A percentile compares a stretch with the other conserved stretches of the same genome.
Conservation (phyloP, 805 yeast species). For the Lachancea fermentati region DNA sequence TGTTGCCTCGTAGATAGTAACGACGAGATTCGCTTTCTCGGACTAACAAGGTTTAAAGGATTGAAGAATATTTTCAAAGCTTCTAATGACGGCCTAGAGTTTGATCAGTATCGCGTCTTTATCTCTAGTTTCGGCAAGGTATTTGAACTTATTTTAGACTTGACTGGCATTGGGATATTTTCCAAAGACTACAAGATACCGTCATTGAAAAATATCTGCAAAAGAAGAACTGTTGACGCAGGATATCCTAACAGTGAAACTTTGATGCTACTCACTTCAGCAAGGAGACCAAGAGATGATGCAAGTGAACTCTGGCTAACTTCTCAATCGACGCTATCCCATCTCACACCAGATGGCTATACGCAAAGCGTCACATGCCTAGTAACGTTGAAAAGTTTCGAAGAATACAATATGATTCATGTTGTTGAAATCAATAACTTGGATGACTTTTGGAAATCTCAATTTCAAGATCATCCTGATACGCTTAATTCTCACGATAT, state of each 20-base stretch:
- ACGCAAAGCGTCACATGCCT: slow-evolving; percentile 1
- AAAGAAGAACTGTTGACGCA: slow-evolving; percentile 1
- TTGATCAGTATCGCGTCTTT: slow-evolving; percentile 11
- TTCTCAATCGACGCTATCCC: slow-evolving; percentile 19
- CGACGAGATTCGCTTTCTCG: slow-evolving; percentile 13
- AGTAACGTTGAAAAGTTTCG: background rate
- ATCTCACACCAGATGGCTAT: slow-evolving; percentile 5
- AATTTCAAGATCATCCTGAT: background rate
- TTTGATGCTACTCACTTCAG: background rate
- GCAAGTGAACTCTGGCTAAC: slow-evolving; percentile 18
- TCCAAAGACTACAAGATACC: slow-evolving; percentile 7
- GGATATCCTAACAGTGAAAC: slow-evolving; percentile 4
- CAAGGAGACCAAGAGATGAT: background rate
- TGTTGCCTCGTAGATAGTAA: slow-evolving; percentile 14
- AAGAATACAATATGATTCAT: background rate
- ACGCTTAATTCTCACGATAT: background rate
- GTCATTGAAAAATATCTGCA: slow-evolving; percentile 1
- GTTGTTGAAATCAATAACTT: slow-evolving; percentile 1
- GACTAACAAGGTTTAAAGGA: slow-evolving; percentile 28
- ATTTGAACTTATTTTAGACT: slow-evolving; percentile 13
- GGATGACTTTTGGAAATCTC: slow-evolving; percentile 3
- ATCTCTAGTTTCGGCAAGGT: slow-evolving; percentile 22
- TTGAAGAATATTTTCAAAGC: slow-evolving; percentile 16
- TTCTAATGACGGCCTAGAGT: slow-evolving; percentile 1
- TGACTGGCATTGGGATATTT: slow-evolving; percentile 9